Evolutionary conservation across 345 rosid genomes (phyloP).

Genomic region (Trapa bicornis): DNA sequence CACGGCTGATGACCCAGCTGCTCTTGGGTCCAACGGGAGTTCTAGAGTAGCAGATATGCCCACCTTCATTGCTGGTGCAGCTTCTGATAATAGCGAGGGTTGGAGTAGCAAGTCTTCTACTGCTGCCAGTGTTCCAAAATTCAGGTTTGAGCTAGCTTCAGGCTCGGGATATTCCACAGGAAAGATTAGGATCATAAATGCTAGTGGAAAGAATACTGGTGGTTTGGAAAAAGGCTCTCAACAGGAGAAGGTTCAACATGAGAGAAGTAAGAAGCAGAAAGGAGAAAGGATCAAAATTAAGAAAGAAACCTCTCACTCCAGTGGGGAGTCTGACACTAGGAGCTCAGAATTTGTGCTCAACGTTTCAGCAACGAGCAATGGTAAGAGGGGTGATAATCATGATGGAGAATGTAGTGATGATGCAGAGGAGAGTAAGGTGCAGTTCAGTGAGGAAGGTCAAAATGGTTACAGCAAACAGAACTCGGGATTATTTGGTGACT

Average conservation of each 20-base stretch:
- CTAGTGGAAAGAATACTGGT: conserved; percentile 31
- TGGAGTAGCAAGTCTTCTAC: conserved; percentile 29
- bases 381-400: conserved; percentile 29
- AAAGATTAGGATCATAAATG: conserved; percentile 31
- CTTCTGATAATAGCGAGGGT: conserved; percentile 61
- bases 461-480: conserved; percentile 28
- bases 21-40: conserved; percentile 27
- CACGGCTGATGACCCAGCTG: conserved; percentile 19
- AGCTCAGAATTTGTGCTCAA: conserved; percentile 67
- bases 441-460: conserved; percentile 29
- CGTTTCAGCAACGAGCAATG: conserved; percentile 34
- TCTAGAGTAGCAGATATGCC: conserved; percentile 26
- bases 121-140: conserved; percentile 55
- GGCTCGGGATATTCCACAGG: conserved; percentile 24
- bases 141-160: conserved; percentile 27
- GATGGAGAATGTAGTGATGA: conserved; percentile 52
- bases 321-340: conserved; percentile 78
- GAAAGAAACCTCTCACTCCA: conserved; percentile 73
- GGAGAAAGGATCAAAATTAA: conserved; percentile 73
- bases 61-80: conserved; percentile 15
- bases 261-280: conserved; percentile 59
- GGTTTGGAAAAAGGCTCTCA: conserved; percentile 32
- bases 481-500: conserved; percentile 24
- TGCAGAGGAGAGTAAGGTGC: conserved; percentile 24
- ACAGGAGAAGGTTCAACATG: conserved; percentile 37